Conservation (phyloP, 495 filamentous ascomycete species). For the Pseudevernia furfuracea region DNA sequence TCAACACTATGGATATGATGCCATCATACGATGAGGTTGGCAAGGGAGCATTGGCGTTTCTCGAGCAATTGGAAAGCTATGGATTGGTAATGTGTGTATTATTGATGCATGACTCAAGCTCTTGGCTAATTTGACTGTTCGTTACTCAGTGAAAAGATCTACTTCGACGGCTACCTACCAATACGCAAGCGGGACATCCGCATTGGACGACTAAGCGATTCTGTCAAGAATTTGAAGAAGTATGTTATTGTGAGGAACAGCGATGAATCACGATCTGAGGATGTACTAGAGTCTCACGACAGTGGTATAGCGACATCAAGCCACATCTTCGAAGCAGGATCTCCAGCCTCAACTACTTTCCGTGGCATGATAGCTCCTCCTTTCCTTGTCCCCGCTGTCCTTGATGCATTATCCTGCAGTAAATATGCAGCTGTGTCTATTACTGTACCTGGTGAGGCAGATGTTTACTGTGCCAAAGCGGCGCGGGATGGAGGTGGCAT, state of each 20-base stretch:
- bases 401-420: slow-evolving; percentile 48
- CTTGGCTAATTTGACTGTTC: not conserved
- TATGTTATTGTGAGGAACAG: too few relatives aligned
- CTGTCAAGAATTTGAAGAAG: slow-evolving; percentile 33
- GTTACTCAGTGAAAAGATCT: slow-evolving; percentile 46
- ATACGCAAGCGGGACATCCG: slow-evolving; percentile 47
- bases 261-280: too few relatives aligned
- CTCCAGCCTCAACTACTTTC: slow-evolving; percentile 16
- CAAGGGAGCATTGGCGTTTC: slow-evolving; percentile 50
- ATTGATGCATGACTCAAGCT: not conserved
- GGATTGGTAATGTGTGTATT: slow-evolving; percentile 51
- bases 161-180: slow-evolving; percentile 73
- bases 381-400: slow-evolving; percentile 61
- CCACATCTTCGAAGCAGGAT: slow-evolving; percentile 8
- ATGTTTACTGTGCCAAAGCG: slow-evolving; percentile 55
- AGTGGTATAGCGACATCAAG: too few relatives aligned
- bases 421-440: slow-evolving; percentile 44
- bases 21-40: slow-evolving; percentile 58
- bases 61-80: slow-evolving; percentile 44
- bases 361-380: slow-evolving; percentile 45
- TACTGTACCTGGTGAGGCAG: slow-evolving; percentile 65
- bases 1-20: slow-evolving; percentile 43
- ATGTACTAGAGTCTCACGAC: too few relatives aligned
- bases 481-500: slow-evolving; percentile 42
- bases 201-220: slow-evolving; percentile 42